Evolutionary conservation across 2,329 filamentous ascomycete genomes (phyloP).

Genomic region (Bipolaris sorokiniana): DNA sequence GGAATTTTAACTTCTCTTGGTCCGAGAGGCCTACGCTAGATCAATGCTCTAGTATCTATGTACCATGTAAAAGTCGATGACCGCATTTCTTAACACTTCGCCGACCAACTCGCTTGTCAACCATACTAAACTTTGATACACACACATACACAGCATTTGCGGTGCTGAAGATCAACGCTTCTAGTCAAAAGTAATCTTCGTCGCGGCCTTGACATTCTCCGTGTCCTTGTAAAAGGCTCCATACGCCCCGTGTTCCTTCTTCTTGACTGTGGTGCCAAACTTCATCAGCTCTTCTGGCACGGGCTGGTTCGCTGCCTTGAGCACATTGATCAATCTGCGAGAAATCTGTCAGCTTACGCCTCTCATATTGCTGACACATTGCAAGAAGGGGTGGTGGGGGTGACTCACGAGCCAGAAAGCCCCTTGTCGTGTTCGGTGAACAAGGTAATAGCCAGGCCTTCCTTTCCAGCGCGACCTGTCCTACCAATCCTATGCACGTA

Average conservation of each 20-base stretch:
- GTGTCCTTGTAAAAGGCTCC: slow-evolving; percentile 95
- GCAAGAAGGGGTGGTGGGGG: not conserved
- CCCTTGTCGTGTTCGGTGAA: slow-evolving; percentile 96
- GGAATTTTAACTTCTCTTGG: slow-evolving; percentile 16
- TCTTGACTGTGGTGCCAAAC: slow-evolving; percentile 98
- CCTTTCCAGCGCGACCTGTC: slow-evolving; percentile 90
- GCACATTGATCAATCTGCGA: slow-evolving; percentile 83
- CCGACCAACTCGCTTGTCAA: slow-evolving; percentile 20
- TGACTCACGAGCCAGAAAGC: slow-evolving; percentile 81
- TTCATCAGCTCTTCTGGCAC: slow-evolving; percentile 91
- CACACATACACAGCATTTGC: not conserved
- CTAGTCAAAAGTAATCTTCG: slow-evolving; percentile 87
- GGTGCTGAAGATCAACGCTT: slow-evolving; percentile 2
- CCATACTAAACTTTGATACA: slow-evolving; percentile 8
- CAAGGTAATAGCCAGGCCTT: slow-evolving; percentile 85
- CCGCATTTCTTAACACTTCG: slow-evolving; percentile 22
- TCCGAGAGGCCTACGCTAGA: slow-evolving; percentile 34
- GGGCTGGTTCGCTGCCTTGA: slow-evolving; percentile 88
- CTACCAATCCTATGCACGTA: slow-evolving; percentile 96
- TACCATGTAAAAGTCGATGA: slow-evolving; percentile 11
- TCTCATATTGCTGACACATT: not conserved
- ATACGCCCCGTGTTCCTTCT: slow-evolving; percentile 95
- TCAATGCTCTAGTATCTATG: slow-evolving; percentile 15
- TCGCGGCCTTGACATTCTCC: slow-evolving; percentile 80
- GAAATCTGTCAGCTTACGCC: slow-evolving; percentile 17